phyloP scores from a whole-genome alignment of 768 basidiomycete species.

The Mycena venus region DNA sequence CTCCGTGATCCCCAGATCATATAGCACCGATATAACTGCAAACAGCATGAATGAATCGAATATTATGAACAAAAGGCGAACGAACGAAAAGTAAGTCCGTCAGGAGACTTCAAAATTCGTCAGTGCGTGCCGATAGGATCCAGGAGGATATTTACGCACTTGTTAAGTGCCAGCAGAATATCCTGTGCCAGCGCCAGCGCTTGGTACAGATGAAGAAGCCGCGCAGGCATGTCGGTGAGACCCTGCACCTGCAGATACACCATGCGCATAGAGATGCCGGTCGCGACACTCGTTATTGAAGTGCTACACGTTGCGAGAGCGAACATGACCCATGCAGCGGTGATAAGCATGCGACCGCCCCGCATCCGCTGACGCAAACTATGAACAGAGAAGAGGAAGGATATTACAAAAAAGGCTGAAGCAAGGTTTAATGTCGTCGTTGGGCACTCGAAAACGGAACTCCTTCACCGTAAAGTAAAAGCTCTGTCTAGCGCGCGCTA shows the following conservation, averaged over 20 bases:
- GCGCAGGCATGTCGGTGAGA: not conserved
- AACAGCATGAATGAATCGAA: not conserved
- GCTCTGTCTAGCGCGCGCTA: too few relatives aligned
- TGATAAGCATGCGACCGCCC: too few relatives aligned
- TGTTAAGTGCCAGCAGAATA: constrained; percentile 9
- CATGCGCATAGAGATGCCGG: not conserved
- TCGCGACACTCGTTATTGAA: not conserved
- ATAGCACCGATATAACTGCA: constrained; percentile 11
- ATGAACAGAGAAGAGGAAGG: too few relatives aligned
- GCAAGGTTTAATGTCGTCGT: too few relatives aligned
- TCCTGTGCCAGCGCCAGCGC: constrained; percentile 3
- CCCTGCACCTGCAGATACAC: constrained; percentile 1
- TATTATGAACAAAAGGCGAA: not conserved
- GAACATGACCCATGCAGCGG: constrained; percentile 20
- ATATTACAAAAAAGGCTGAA: too few relatives aligned
- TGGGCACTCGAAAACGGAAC: too few relatives aligned
- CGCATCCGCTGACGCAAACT: too few relatives aligned
- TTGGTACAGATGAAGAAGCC: not conserved
- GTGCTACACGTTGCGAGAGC: not conserved
- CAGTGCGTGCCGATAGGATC: too few relatives aligned
- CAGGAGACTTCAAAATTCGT: not conserved
- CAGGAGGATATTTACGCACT: not conserved
- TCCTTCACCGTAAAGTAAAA: too few relatives aligned
- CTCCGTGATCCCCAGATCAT: constrained; percentile 14
- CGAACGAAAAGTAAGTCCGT: constrained; percentile 14